Conservation (phyloP, 352 stramenopile species). For the Phytopythium litorale region DNA sequence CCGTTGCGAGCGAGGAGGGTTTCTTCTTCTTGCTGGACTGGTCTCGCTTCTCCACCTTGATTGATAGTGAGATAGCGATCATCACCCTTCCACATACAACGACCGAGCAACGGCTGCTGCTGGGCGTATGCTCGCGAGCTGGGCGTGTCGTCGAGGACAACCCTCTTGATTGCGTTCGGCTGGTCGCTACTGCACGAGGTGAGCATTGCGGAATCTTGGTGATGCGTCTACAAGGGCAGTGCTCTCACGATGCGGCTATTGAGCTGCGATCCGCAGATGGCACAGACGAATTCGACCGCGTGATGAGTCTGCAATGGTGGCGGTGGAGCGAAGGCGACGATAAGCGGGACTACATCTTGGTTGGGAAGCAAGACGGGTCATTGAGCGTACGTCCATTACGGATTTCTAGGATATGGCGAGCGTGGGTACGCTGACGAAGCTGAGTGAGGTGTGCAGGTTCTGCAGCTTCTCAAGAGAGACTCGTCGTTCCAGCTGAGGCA, state of each 20-base stretch:
- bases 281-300: not conserved
- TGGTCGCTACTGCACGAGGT: conserved; percentile 19
- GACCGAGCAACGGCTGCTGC: conserved; percentile 23
- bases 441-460: conserved; percentile 9
- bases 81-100: not conserved
- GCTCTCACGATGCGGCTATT: not conserved
- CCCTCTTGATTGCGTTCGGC: conserved; percentile 26
- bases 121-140: conserved; percentile 23
- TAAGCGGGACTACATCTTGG: conserved; percentile 27
- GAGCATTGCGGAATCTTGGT: not conserved
- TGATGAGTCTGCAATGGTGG: conserved; percentile 22
- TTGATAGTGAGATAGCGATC: not conserved
- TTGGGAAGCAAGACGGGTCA: conserved; percentile 30
- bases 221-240: not conserved
- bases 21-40: conserved; percentile 34
- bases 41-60: conserved; percentile 15
- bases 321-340: conserved; percentile 2
- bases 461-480: conserved; percentile 10
- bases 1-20: conserved; percentile 21
- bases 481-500: not conserved
- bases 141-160: conserved; percentile 30
- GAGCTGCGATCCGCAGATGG: not conserved
- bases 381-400: conserved; percentile 21
- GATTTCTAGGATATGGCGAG: not conserved
- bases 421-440: not conserved